Conservation (phyloP, 257 asterid genomes). For the Cruciata laevipes region DNA sequence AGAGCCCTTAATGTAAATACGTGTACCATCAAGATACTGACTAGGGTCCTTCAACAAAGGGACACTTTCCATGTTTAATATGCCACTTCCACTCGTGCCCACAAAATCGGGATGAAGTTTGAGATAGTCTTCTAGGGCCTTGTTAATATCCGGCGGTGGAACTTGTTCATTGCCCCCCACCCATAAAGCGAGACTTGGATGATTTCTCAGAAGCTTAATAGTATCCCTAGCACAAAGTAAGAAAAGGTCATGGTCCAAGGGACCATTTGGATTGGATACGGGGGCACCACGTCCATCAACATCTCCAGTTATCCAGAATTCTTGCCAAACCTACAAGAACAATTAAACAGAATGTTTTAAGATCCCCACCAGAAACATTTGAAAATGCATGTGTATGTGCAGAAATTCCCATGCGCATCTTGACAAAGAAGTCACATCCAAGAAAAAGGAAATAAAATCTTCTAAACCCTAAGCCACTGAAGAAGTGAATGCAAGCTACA, state of each 20-base stretch:
- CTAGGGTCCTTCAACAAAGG: conserved; percentile 55
- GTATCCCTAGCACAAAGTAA: conserved; percentile 91
- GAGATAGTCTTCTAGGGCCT: conserved; percentile 57
- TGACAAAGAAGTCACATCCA: neutral
- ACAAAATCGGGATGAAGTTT: conserved; percentile 63
- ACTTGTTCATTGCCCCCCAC: conserved; percentile 99
- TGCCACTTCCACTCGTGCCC: conserved; percentile 16
- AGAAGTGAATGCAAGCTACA: neutral
- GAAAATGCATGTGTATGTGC: too few relatives aligned
- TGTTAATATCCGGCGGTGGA: conserved; percentile 79
- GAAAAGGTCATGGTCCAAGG: conserved; percentile 89
- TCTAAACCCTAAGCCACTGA: neutral
- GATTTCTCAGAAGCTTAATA: conserved; percentile 81
- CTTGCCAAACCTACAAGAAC: conserved; percentile 91
- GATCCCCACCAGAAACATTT: neutral
- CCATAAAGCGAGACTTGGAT: conserved; percentile 97
- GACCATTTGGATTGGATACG: conserved; percentile 83
- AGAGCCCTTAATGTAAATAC: conserved; percentile 75
- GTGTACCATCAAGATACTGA: conserved; percentile 86
- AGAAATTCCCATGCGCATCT: neutral
- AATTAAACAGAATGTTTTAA: neutral
- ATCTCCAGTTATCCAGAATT: conserved; percentile 99
- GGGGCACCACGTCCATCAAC: conserved; percentile 89
- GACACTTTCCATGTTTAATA: conserved; percentile 18
- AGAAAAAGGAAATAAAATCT: neutral